phyloP scores from a whole-genome alignment of 176 grass and related monocot species.

The Chloris gayana region DNA sequence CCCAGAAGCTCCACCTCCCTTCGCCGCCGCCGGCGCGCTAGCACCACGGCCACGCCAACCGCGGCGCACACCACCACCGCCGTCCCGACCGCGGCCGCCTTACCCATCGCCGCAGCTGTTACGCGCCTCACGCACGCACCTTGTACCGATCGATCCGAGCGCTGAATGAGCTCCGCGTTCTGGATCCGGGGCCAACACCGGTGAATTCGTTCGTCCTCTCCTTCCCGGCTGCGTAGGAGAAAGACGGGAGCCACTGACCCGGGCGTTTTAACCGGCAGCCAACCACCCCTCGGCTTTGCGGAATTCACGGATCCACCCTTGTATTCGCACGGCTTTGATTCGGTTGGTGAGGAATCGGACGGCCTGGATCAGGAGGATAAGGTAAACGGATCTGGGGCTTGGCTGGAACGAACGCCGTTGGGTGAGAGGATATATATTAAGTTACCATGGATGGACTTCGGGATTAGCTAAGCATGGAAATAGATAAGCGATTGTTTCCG shows the following conservation, averaged over 20 bases:
- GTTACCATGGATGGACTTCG: background rate
- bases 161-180: background rate
- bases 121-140: background rate
- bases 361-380: background rate
- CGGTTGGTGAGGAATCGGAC: background rate
- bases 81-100: slow-evolving; percentile 55
- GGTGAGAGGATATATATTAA: background rate
- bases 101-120: slow-evolving; percentile 53
- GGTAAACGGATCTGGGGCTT: background rate
- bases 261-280: slow-evolving; percentile 50
- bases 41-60: slow-evolving; percentile 58
- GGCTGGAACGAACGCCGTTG: background rate
- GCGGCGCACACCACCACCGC: slow-evolving; percentile 77
- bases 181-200: slow-evolving; percentile 40
- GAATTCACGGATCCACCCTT: slow-evolving; percentile 48
- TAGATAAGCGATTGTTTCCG: background rate
- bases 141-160: background rate
- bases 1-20: slow-evolving; percentile 32
- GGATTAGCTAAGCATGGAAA: slow-evolving; percentile 24
- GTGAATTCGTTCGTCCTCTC: background rate
- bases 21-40: slow-evolving; percentile 44
- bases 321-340: slow-evolving; percentile 4
- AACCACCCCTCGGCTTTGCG: slow-evolving; percentile 29
- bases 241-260: slow-evolving; percentile 36
- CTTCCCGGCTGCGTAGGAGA: slow-evolving; percentile 21